A percentile compares a stretch with the other conserved stretches of the same genome.
These are phyloP conservation scores for Flaveria ramosissima DNA, from an alignment of 129 eudicot genomes.

Conservation along the genomic window DNA sequence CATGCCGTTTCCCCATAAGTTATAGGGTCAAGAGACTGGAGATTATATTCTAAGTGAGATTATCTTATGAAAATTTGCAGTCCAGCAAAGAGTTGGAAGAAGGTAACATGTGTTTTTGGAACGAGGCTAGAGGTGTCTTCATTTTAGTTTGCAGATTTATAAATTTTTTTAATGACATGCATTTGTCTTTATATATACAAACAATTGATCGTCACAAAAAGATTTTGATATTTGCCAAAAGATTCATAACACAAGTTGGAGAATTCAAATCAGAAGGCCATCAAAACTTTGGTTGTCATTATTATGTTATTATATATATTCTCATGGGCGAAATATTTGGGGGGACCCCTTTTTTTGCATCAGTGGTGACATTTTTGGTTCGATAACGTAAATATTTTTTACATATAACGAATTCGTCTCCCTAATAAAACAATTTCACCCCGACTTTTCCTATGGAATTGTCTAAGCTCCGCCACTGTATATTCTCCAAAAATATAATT, in stretches of 20 bases:
- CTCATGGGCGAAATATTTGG: too few species aligned
- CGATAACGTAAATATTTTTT: too few species aligned
- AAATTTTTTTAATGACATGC: slow-evolving; percentile 17
- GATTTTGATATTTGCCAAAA: slow-evolving; percentile 28
- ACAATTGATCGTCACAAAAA: slow-evolving; percentile 21
- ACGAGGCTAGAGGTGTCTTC: slow-evolving; percentile 34
- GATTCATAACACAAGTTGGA: slow-evolving; percentile 38
- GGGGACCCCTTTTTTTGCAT: too few species aligned
- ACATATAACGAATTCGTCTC: too few species aligned
- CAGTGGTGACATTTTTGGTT: too few species aligned
- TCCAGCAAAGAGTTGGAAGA: slow-evolving; percentile 32
- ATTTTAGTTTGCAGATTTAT: slow-evolving; percentile 34
- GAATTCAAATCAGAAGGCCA: slow-evolving; percentile 19
- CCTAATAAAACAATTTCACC: too few species aligned
- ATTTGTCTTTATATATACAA: slow-evolving; percentile 43
- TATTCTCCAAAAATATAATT: too few species aligned
- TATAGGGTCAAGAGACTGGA: slow-evolving; percentile 21
- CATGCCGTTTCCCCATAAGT: neutral
- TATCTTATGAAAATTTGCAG: slow-evolving; percentile 26
- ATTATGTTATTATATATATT: too few species aligned
- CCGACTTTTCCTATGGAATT: too few species aligned
- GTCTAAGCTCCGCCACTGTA: too few species aligned
- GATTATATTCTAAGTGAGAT: slow-evolving; percentile 43
- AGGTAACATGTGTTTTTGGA: slow-evolving; percentile 42
- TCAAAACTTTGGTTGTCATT: slow-evolving; percentile 3